Conservation (phyloP, 2,329 filamentous ascomycete species). For the Fusarium decemcellulare region DNA sequence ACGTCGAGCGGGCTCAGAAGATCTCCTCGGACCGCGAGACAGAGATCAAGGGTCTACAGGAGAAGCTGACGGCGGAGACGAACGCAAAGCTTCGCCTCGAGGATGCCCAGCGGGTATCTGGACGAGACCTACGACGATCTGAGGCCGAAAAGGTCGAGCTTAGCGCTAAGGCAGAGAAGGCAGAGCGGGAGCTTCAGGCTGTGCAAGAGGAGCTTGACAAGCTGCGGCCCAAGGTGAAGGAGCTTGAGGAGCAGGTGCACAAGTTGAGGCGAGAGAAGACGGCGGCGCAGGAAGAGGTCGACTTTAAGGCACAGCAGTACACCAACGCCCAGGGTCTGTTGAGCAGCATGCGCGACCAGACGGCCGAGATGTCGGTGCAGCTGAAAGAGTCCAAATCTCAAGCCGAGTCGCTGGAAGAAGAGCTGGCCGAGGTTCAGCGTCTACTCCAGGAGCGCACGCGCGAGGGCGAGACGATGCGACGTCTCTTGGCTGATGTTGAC, state of each 20-base stretch:
- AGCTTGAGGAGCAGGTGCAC: slow-evolving; percentile 81
- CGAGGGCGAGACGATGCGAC: slow-evolving; percentile 95
- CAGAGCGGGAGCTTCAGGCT: slow-evolving; percentile 77
- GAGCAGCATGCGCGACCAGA: slow-evolving; percentile 94
- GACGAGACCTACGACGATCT: slow-evolving; percentile 82
- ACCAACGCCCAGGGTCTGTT: slow-evolving; percentile 87
- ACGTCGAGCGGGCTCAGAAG: slow-evolving; percentile 79
- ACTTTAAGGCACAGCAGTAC: slow-evolving; percentile 89
- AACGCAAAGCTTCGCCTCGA: slow-evolving; percentile 81
- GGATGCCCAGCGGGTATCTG: slow-evolving; percentile 80
- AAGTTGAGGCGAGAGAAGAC: slow-evolving; percentile 78
- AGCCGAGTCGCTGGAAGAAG: slow-evolving; percentile 90
- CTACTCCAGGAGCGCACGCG: slow-evolving; percentile 89
- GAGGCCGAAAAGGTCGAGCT: slow-evolving; percentile 87
- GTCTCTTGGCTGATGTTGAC: slow-evolving; percentile 89
- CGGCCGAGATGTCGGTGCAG: slow-evolving; percentile 88
- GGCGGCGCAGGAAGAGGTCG: slow-evolving; percentile 81
- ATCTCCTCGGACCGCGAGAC: slow-evolving; percentile 80
- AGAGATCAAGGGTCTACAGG: slow-evolving; percentile 83
- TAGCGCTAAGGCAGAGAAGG: slow-evolving; percentile 79
- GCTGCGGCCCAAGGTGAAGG: slow-evolving; percentile 72
- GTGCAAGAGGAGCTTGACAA: slow-evolving; percentile 81
- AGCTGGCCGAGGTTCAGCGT: slow-evolving; percentile 88
- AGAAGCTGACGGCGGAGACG: slow-evolving; percentile 83
- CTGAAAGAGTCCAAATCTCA: slow-evolving; percentile 90